Percentiles rank a stretch among this genome's conserved stretches.
These are phyloP conservation scores for Protomyces inundatus DNA, from an alignment of 1,139 yeast genomes.

Conservation along the genomic window DNA sequence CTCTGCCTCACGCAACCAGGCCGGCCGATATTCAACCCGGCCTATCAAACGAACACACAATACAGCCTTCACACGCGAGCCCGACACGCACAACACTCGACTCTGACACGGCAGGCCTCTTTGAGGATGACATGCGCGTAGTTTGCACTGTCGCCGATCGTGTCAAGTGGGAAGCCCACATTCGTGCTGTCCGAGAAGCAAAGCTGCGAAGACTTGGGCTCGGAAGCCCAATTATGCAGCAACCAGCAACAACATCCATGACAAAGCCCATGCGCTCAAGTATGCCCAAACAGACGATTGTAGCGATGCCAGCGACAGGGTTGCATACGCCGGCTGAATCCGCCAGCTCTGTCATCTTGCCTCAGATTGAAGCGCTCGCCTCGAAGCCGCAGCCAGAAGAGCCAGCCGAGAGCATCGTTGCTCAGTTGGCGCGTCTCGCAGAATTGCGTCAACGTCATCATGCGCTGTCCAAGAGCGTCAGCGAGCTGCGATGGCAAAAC, in stretches of 20 bases:
- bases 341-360: neutral
- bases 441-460: conserved; percentile 6
- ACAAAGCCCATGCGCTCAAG: neutral
- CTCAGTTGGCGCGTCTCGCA: neutral
- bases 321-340: conserved; percentile 22
- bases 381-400: neutral
- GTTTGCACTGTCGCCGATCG: conserved; percentile 21
- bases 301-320: neutral
- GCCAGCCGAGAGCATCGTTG: neutral
- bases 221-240: neutral
- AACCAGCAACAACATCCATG: neutral
- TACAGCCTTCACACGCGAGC: neutral
- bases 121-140: conserved; percentile 24
- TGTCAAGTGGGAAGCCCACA: conserved; percentile 14
- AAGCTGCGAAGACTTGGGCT: conserved; percentile 12
- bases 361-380: neutral
- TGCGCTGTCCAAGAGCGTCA: conserved; percentile 9
- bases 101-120: neutral
- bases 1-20: neutral
- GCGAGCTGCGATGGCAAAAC: conserved; percentile 1
- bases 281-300: neutral
- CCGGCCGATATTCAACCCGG: too few relatives aligned
- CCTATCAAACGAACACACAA: too few relatives aligned
- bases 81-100: neutral
- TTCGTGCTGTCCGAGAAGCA: conserved; percentile 5